A percentile compares a stretch with the other conserved stretches of the same genome.
Evolutionary conservation across 805 yeast species (phyloP).

Genomic region (Wickerhamiella domercqiae): DNA sequence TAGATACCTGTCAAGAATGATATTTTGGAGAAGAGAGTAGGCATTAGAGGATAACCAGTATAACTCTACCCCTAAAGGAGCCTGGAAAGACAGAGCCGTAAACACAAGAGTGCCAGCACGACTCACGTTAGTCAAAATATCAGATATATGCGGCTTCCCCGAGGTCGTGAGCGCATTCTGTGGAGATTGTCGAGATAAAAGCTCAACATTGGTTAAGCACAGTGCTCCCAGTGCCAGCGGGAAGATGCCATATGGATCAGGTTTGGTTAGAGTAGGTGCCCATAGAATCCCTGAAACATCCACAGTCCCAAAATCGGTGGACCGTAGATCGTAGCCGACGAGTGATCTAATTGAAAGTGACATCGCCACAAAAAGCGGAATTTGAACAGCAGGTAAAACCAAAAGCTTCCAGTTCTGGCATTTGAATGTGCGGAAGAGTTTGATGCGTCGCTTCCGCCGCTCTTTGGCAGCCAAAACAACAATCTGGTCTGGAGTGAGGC

Average conservation of each 20-base stretch:
- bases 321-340: slow-evolving; percentile 36
- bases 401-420: slow-evolving; percentile 70
- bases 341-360: slow-evolving; percentile 60
- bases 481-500: slow-evolving; percentile 64
- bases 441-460: slow-evolving; percentile 55
- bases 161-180: slow-evolving; percentile 12
- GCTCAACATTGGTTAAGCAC: slow-evolving; percentile 66
- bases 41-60: slow-evolving; percentile 83
- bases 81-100: slow-evolving; percentile 74
- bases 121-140: slow-evolving; percentile 44
- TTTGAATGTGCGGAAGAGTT: slow-evolving; percentile 45
- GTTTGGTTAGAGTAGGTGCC: slow-evolving; percentile 42
- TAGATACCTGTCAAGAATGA: slow-evolving; percentile 45
- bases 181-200: slow-evolving; percentile 49
- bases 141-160: slow-evolving; percentile 19
- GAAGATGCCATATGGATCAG: slow-evolving; percentile 46
- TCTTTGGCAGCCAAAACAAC: slow-evolving; percentile 61
- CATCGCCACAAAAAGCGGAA: slow-evolving; percentile 76
- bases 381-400: slow-evolving; percentile 56
- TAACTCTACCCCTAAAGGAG: slow-evolving; percentile 66
- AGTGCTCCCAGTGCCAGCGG: slow-evolving; percentile 61
- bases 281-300: slow-evolving; percentile 35
- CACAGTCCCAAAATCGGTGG: slow-evolving; percentile 15
- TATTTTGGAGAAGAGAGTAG: slow-evolving; percentile 63
- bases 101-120: slow-evolving; percentile 63